These are phyloP conservation scores for Suillus hirtellus DNA, from an alignment of 768 basidiomycete species.

Conservation along the genomic window DNA sequence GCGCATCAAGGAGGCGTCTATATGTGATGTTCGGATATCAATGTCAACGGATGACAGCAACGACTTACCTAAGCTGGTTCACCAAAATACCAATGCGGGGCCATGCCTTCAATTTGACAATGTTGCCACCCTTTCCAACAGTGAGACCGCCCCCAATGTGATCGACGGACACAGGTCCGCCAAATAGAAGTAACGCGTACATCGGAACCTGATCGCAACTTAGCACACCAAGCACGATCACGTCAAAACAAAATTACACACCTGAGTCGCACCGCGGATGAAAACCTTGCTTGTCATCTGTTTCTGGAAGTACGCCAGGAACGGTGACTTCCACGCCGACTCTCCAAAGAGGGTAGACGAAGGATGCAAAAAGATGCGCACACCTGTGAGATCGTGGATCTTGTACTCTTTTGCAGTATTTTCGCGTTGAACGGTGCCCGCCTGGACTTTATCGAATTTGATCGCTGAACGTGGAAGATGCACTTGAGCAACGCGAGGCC, in stretches of 20 bases:
- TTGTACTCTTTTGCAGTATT: constrained; percentile 84
- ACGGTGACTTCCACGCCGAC: constrained; percentile 73
- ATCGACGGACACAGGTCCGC: constrained; percentile 75
- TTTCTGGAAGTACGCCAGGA: constrained; percentile 83
- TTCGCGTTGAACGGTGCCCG: constrained; percentile 82
- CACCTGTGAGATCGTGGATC: constrained; percentile 65
- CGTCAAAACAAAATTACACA: constrained; percentile 30
- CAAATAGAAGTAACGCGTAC: constrained; percentile 84
- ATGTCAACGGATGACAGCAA: not conserved
- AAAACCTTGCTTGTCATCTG: constrained; percentile 82
- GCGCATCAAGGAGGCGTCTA: constrained; percentile 69
- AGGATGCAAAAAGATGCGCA: constrained; percentile 82
- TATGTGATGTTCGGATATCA: constrained; percentile 7
- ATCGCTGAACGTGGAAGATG: constrained; percentile 70
- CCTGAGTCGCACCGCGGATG: constrained; percentile 86
- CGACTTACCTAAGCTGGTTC: constrained; percentile 74
- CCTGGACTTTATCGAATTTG: constrained; percentile 84
- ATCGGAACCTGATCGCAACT: constrained; percentile 63
- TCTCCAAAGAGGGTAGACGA: constrained; percentile 76
- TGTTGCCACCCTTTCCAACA: constrained; percentile 51
- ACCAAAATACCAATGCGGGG: constrained; percentile 90
- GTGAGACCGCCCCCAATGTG: constrained; percentile 79
- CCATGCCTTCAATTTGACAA: constrained; percentile 72
- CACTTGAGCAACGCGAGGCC: constrained; percentile 80
- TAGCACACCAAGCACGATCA: not conserved